A percentile compares a stretch with the other conserved stretches of the same genome.
Conservation (phyloP, 805 yeast genomes). For the Schwanniomyces polymorphus region DNA sequence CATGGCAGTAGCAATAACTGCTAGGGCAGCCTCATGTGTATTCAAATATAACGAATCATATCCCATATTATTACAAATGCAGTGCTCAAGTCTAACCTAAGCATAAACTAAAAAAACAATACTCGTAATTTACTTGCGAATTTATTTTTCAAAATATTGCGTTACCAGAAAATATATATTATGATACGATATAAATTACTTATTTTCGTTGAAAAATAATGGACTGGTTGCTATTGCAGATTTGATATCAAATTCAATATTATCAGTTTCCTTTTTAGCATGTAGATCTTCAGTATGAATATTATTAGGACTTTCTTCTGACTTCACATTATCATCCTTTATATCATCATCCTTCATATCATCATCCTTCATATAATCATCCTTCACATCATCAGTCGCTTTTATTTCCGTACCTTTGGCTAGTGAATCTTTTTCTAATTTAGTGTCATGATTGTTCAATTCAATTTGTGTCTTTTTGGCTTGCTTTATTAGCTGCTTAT, state of each 20-base stretch:
- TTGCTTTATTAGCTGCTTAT: constrained; percentile 31
- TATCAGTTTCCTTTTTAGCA: background rate
- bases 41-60: constrained; percentile 53
- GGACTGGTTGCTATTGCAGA: constrained; percentile 6
- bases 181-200: background rate
- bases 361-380: too few relatives aligned
- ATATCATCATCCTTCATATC: too few relatives aligned
- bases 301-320: too few relatives aligned
- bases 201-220: constrained; percentile 1
- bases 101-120: background rate
- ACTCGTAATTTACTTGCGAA: background rate
- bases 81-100: background rate
- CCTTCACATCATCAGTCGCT: too few relatives aligned
- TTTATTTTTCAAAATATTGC: background rate
- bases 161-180: background rate
- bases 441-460: background rate
- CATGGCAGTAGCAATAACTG: constrained; percentile 84
- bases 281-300: background rate
- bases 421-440: background rate
- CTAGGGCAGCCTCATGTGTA: constrained; percentile 80
- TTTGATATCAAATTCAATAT: constrained; percentile 3
- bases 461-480: constrained; percentile 22
- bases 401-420: too few relatives aligned
- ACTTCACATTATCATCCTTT: too few relatives aligned
- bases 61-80: constrained; percentile 11